Evolutionary conservation across 2,329 filamentous ascomycete species (phyloP), one percentile per base, ranked within the genome.

Genomic region (Tetracladium maxilliforme): DNA sequence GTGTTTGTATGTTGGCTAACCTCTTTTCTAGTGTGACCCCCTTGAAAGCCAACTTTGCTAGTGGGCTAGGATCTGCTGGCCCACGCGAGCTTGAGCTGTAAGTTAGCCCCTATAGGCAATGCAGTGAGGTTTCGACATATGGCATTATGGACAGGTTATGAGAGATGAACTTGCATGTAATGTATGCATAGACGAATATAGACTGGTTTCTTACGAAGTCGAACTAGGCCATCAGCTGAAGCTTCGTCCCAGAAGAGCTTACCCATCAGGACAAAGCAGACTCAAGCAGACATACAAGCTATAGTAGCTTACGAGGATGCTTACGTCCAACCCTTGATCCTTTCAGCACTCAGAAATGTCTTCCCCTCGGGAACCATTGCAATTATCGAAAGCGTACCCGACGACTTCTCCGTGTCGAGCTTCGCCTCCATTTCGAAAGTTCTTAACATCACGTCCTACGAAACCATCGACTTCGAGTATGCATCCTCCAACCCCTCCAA

Each of bases 321-420:
- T 22, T 98, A 95, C 45, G 82, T 95, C 7, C 82, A 94, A 42
- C 82, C 82, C 2, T 65, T 95, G 19, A 75, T 95, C 31, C 49
- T 84, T 23, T 56, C 66, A 12, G 80, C 84, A n/a, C 55, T 95
- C 13, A 45, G 68, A 24, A 56, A 64, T 4, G 53, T 68, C 14
- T 57, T 90, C 6, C 67, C 75, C 1, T 33, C 54, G 11, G 51
- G 51, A 4, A 48, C 53, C 2, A 69, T 69, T 44, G 60, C 65
- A 15, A 46, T 75, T 24, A 61, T 81, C 26, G 48, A 60, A 37
- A 45, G 58, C 19, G 37, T 57, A 27, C 48, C 49, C n/a, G 49
- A 60, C 18, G 31, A 39, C 1, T 32, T 43, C 1, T 22, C 30
- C 3, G 21, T 31, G 2, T 25, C 27, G 21, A 35, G 31, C 3